A percentile compares a stretch with the other conserved stretches of the same genome.
Conservation (phyloP, 2,329 filamentous ascomycete species). For the Talaromyces sp. region DNA sequence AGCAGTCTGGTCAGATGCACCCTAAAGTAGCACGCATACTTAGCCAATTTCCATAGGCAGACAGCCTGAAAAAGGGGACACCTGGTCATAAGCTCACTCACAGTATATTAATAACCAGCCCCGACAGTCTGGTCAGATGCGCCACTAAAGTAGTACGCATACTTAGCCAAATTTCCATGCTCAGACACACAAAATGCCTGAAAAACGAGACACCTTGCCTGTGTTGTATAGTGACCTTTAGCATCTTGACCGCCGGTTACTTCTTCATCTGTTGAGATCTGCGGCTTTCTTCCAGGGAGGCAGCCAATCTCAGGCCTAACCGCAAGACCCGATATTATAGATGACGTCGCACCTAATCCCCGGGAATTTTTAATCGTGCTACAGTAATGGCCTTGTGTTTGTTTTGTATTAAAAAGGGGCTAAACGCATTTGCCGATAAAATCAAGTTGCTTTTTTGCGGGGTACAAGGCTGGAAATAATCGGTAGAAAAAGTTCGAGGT, state of each 20-base stretch:
- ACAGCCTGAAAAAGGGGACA: not conserved
- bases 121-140: not conserved
- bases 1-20: not conserved
- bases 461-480: not conserved
- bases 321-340: not conserved
- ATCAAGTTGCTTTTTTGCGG: not conserved
- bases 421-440: not conserved
- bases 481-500: not conserved
- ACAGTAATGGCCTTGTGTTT: not conserved
- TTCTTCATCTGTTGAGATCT: not conserved
- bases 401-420: not conserved
- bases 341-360: not conserved
- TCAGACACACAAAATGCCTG: not conserved
- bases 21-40: not conserved
- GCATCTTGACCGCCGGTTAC: not conserved
- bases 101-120: not conserved
- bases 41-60: not conserved
- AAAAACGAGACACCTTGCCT: not conserved
- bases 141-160: not conserved
- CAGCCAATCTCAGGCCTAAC: not conserved
- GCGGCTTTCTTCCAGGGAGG: not conserved
- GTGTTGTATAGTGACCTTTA: not conserved
- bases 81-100: not conserved
- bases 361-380: not conserved
- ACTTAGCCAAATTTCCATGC: not conserved